Percentiles rank a stretch among this genome's conserved stretches.
phyloP scores from a whole-genome alignment of 1,284 basidiomycete genomes.

The Trametes hirsuta region DNA sequence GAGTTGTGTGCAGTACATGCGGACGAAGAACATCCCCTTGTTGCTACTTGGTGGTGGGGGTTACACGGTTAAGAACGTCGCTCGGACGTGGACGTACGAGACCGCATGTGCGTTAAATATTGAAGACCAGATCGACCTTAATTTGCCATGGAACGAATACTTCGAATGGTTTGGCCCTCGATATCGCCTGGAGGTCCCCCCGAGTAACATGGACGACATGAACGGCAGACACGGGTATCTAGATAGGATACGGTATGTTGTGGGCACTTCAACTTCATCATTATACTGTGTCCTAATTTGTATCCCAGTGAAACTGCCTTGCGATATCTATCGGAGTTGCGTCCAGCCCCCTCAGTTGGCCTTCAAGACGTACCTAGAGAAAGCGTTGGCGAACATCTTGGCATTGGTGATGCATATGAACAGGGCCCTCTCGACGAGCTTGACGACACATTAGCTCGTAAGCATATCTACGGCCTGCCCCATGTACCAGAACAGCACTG shows the following conservation, averaged over 20 bases:
- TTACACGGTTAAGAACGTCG: constrained; percentile 97
- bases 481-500: neutral
- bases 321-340: constrained; percentile 78
- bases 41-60: constrained; percentile 95
- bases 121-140: constrained; percentile 76
- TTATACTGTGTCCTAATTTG: neutral
- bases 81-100: constrained; percentile 95
- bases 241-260: constrained; percentile 74
- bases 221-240: constrained; percentile 85
- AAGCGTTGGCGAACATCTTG: constrained; percentile 67
- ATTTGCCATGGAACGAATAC: constrained; percentile 94
- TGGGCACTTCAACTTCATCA: neutral
- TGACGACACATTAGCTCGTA: constrained; percentile 72
- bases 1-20: constrained; percentile 87
- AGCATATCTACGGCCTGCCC: constrained; percentile 32
- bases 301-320: constrained; percentile 67
- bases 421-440: constrained; percentile 52
- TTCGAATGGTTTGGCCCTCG: constrained; percentile 98
- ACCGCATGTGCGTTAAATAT: constrained; percentile 92
- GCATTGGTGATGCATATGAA: constrained; percentile 50
- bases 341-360: constrained; percentile 85
- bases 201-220: constrained; percentile 94
- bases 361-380: constrained; percentile 84
- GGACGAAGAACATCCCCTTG: constrained; percentile 84
- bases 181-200: constrained; percentile 89